Evolutionary conservation across 345 rosid species (phyloP).

Genomic region (Corchorus capsularis): DNA sequence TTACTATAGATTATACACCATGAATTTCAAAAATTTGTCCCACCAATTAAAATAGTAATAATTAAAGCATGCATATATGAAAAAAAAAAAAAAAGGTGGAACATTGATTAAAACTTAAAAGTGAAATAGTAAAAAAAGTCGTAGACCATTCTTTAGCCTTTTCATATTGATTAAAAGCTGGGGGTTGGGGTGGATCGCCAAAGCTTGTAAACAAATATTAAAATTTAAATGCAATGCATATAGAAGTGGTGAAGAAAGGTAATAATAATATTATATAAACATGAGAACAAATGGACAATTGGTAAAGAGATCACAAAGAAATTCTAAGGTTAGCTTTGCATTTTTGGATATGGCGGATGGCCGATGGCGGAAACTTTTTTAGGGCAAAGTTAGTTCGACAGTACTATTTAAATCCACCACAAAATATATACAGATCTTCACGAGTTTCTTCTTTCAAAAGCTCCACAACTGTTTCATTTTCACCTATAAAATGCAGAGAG

Average conservation of each 20-base stretch:
- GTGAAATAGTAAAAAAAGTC: neutral
- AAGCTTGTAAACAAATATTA: neutral
- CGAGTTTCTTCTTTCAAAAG: neutral
- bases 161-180: slow-evolving; percentile 4
- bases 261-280: neutral
- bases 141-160: neutral
- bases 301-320: neutral
- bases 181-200: neutral
- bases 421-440: neutral
- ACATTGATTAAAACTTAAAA: neutral
- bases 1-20: neutral
- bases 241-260: neutral
- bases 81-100: neutral
- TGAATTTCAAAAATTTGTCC: neutral
- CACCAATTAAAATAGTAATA: neutral
- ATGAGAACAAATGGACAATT: neutral
- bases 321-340: neutral
- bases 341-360: neutral
- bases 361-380: neutral
- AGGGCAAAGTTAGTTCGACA: neutral
- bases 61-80: neutral
- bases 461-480: slow-evolving; percentile 1
- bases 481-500: neutral
- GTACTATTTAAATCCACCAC: neutral
- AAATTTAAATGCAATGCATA: neutral